Base-by-base conservation (phyloP, 2,329 filamentous ascomycete genomes). In the Arthrocladium fulminans region DNA sequence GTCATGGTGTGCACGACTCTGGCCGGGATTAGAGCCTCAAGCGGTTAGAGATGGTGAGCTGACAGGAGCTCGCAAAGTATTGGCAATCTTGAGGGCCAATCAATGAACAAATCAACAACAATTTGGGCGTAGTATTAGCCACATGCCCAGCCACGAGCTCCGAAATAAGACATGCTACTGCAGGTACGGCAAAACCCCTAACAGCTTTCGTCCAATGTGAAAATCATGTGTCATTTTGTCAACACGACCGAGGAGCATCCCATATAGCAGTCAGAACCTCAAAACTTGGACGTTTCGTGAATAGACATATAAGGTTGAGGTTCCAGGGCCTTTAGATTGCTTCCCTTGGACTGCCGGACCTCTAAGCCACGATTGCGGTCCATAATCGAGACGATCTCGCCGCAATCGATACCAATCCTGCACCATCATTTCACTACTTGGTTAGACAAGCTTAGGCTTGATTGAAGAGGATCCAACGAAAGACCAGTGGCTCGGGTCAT, bases 321-420 rank as follows among this genome's bases (percentile, higher is more conserved):
- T n/a, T n/a, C n/a, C n/a, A n/a, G n/a, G n/a, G n/a, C n/a, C n/a
- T n/a, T n/a, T n/a, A n/a, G n/a, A 32, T 32, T 32, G 29, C 9
- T 32, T 13, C 10, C 3, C 10, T 17, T 13, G 32, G 10, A 17
- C 32, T 4, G 32, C 32, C n/a, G n/a, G 19, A 17, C n/a, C 32
- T 35, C n/a, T 35, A 35, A 3, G n/a, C n/a, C n/a, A n/a, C n/a
- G n/a, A n/a, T n/a, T n/a, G n/a, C n/a, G n/a, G 10, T 13, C 12
- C 12, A 15, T 15, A 35, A 17, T 13, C 9, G 19, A 25, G 13
- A 25, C 41, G 12, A 23, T 29, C n/a, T 29, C 6, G 3, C 34
- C 29, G 44, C 15, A 39, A 47, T 47, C 44, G 44, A 47, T 39
- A 47, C 39, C 13, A 27, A 7, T 22, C 44, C 44, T 47, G 44